These are phyloP conservation scores for Oryza meyeriana DNA, from an alignment of 176 grass and related monocot species.

Conservation along the genomic window DNA sequence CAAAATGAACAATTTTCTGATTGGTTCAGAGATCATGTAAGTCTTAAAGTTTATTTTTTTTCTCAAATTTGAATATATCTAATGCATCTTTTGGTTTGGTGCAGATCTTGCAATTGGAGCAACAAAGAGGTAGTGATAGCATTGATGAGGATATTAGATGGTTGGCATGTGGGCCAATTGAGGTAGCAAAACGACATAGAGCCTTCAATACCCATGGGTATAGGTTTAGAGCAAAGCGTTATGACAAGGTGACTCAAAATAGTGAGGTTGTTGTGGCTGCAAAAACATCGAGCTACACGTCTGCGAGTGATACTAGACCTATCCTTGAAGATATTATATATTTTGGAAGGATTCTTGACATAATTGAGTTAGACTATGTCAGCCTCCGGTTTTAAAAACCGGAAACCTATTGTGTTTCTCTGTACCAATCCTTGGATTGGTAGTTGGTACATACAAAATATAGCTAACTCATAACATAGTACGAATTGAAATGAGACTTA, in stretches of 20 bases:
- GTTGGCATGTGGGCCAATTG: neutral
- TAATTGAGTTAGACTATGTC: slow-evolving; percentile 33
- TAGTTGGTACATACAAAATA: too few relatives aligned
- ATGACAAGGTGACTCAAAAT: neutral
- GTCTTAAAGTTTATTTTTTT: too few relatives aligned
- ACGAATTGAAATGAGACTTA: too few relatives aligned
- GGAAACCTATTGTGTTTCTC: too few relatives aligned
- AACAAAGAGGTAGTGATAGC: neutral
- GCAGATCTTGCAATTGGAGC: neutral
- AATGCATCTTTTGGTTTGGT: too few relatives aligned
- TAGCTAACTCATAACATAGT: too few relatives aligned
- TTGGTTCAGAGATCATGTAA: slow-evolving; percentile 12
- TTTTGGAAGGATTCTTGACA: slow-evolving; percentile 19
- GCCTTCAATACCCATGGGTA: neutral
- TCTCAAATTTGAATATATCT: too few relatives aligned
- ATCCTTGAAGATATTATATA: slow-evolving; percentile 26
- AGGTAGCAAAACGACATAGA: neutral
- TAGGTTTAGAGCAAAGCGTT: neutral
- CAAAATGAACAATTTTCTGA: neutral
- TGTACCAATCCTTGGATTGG: too few relatives aligned
- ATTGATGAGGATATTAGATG: slow-evolving; percentile 7
- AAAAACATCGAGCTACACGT: slow-evolving; percentile 1
- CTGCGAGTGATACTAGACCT: neutral
- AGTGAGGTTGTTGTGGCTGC: neutral
- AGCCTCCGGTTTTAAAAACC: too few relatives aligned